Evolutionary conservation across 2,329 filamentous ascomycete species (phyloP).

Genomic region (Aureobasidium sp.): DNA sequence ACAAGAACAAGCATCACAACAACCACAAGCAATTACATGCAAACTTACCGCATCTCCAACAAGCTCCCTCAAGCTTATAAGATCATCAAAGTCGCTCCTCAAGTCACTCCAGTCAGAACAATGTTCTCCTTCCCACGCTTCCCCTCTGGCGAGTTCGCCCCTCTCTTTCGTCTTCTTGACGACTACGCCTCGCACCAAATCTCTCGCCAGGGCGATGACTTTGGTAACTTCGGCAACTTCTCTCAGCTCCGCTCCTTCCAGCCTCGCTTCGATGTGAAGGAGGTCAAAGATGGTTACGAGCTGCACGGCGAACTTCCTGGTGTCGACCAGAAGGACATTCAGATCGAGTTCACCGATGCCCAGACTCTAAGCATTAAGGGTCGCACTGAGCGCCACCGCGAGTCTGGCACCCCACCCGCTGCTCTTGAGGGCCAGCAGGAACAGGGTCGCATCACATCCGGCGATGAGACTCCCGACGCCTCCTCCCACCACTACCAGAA

Average conservation of each 20-base stretch:
- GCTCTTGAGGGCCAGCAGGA: slow-evolving; percentile 39
- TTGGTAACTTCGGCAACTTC: slow-evolving; percentile 14
- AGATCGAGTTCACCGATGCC: slow-evolving; percentile 71
- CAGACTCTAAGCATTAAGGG: slow-evolving; percentile 68
- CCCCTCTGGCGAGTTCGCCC: slow-evolving; percentile 30
- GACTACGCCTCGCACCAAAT: slow-evolving; percentile 36
- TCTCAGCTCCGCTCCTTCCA: slow-evolving; percentile 51
- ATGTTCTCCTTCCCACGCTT: slow-evolving; percentile 31
- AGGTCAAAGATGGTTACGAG: slow-evolving; percentile 62
- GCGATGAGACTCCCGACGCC: slow-evolving; percentile 17
- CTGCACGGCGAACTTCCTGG: slow-evolving; percentile 76
- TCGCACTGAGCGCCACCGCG: slow-evolving; percentile 57
- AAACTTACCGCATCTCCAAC: slow-evolving; percentile 22
- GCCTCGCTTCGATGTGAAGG: slow-evolving; percentile 72
- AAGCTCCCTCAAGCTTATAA: slow-evolving; percentile 27
- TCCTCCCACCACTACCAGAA: slow-evolving; percentile 40
- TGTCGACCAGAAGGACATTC: slow-evolving; percentile 64
- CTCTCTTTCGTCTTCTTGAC: slow-evolving; percentile 42
- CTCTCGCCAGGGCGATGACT: slow-evolving; percentile 21
- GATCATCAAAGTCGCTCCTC: slow-evolving; percentile 21
- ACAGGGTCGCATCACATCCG: slow-evolving; percentile 23
- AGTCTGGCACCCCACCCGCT: slow-evolving; percentile 47
- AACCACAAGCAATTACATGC: slow-evolving; percentile 21
- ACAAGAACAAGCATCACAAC: slow-evolving; percentile 19
- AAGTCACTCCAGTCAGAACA: slow-evolving; percentile 25